A percentile compares a stretch with the other conserved stretches of the same genome.
phyloP scores from a whole-genome alignment of 2,329 filamentous ascomycete genomes.

The Balansia obtecta region DNA sequence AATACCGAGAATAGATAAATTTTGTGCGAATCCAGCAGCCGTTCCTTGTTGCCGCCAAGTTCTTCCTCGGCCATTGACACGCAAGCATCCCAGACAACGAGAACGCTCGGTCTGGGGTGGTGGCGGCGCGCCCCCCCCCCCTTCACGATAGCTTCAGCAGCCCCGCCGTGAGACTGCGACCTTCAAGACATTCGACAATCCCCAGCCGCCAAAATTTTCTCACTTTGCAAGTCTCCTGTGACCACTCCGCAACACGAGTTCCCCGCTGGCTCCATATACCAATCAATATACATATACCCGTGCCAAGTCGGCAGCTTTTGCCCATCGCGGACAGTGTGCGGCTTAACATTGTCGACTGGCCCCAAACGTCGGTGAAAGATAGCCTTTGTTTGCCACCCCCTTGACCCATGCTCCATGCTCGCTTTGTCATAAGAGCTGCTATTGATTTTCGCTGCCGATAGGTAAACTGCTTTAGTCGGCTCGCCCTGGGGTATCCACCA shows the following conservation, averaged over 20 bases:
- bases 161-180: no score
- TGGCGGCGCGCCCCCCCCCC: no score
- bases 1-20: no score
- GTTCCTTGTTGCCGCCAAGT: no score
- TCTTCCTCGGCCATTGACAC: no score
- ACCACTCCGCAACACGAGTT: no score
- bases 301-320: neutral
- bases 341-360: neutral
- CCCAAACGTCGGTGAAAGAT: neutral
- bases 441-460: no score
- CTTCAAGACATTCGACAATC: neutral
- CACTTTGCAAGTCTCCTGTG: neutral
- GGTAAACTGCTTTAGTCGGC: neutral
- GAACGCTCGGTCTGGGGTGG: no score
- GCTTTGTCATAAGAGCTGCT: no score
- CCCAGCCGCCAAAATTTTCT: neutral
- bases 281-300: neutral
- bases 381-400: neutral
- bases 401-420: neutral
- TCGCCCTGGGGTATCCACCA: neutral
- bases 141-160: no score
- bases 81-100: no score
- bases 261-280: neutral
- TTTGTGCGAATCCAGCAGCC: no score
- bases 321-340: neutral